Evolutionary conservation across 1,284 basidiomycete species (phyloP), one percentile per base, ranked within the genome.

Genomic region (Pholiota adiposa): DNA sequence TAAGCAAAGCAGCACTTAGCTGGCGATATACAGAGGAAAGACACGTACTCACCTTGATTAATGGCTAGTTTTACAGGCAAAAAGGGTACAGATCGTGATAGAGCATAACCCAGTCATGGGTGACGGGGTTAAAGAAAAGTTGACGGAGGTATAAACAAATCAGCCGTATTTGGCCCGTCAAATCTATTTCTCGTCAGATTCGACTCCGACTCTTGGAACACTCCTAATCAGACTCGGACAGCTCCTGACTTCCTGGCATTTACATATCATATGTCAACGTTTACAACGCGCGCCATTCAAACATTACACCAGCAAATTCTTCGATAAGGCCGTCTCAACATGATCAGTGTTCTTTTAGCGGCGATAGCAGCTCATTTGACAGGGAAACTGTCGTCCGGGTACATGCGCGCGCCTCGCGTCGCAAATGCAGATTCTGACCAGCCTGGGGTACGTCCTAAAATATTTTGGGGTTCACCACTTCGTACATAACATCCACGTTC

Each of bases 101-200:
- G 31, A 48, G 53, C 58, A 58, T 54, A 56, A 55, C 58, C 59
- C 60, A 43, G 54, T 59, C 63, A 65, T 65, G 58, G 54, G 56
- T 58, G 61, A 63, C 58, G 60, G 63, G 66, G 61, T 64, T 62
- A 59, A 65, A 63, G 59, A 59, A 61, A 54, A 48, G 56, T 49
- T 23, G n/a, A 44, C 16, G 31, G 43, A 38, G 14, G 52, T 27
- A 53, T 54, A 62, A 63, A 64, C 63, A 62, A 52, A 58, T 56
- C 62, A 36, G 59, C 40, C 5, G 49, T 56, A 40, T 50, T 56
- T 56, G n/a, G 51, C 7, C 51, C 51, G 38, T 31, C 40, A 41
- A 29, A 56, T 46, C 60, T 64, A 58, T 65, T 64, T 67, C 54
- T 55, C 51, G 33, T 50, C 53, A 60, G 44, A 46, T 57, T 58